Conservation (phyloP, 2,329 filamentous ascomycete genomes). For the Paracamarosporium sp. region DNA sequence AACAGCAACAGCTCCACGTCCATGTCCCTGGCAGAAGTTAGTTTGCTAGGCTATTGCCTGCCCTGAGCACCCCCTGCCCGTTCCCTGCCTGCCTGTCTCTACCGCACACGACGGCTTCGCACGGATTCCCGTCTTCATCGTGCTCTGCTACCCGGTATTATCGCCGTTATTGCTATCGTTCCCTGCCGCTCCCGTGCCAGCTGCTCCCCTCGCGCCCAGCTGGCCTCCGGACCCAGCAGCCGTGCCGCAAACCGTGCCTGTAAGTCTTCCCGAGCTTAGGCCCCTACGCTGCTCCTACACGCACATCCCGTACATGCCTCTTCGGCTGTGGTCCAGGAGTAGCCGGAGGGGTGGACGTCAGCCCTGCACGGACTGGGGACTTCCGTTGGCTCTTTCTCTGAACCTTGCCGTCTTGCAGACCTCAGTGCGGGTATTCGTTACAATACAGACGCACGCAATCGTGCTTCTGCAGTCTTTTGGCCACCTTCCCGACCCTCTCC, state of each 20-base stretch:
- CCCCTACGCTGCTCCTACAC: conserved; percentile 28
- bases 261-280: conserved; percentile 32
- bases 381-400: conserved; percentile 41
- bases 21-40: conserved; percentile 42
- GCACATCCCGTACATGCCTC: conserved; percentile 30
- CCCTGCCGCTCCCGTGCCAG: conserved; percentile 29
- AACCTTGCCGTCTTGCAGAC: conserved; percentile 44
- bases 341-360: conserved; percentile 46
- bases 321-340: conserved; percentile 41
- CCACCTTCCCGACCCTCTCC: conserved; percentile 31
- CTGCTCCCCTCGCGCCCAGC: conserved; percentile 32
- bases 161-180: conserved; percentile 40
- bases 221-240: conserved; percentile 30
- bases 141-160: conserved; percentile 31
- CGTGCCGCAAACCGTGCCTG: conserved; percentile 35
- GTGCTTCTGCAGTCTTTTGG: conserved; percentile 37
- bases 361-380: conserved; percentile 46
- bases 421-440: conserved; percentile 39
- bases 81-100: conserved; percentile 30
- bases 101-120: conserved; percentile 24
- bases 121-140: conserved; percentile 33
- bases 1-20: conserved; percentile 45
- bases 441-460: conserved; percentile 42
- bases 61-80: conserved; percentile 22
- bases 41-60: conserved; percentile 28